These are phyloP conservation scores for Macrolepiota dolichaula DNA, from an alignment of 768 basidiomycete species.

Conservation along the genomic window DNA sequence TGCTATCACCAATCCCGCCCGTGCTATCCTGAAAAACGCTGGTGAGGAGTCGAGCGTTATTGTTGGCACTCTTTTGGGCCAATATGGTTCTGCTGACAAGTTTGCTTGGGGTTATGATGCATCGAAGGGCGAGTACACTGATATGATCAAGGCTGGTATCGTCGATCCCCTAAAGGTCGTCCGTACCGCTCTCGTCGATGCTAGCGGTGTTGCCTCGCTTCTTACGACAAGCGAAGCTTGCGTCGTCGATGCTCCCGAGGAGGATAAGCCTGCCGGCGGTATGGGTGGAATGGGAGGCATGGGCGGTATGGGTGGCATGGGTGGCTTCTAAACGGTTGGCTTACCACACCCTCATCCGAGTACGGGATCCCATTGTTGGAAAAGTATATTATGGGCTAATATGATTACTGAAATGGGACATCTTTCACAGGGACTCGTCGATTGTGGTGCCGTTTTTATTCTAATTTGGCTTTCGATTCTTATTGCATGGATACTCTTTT, in stretches of 20 bases:
- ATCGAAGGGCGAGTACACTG: slow-evolving; percentile 85
- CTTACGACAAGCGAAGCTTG: slow-evolving; percentile 92
- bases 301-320: slow-evolving; percentile 19
- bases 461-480: not conserved
- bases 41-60: slow-evolving; percentile 94
- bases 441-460: not conserved
- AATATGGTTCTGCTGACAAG: slow-evolving; percentile 71
- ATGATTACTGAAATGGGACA: not conserved
- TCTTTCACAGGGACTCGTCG: not conserved
- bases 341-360: not conserved
- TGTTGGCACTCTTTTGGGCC: slow-evolving; percentile 75
- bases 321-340: slow-evolving; percentile 18
- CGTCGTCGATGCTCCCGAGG: slow-evolving; percentile 88
- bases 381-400: slow-evolving; percentile 8
- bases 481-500: not conserved
- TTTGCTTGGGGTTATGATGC: slow-evolving; percentile 91
- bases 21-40: slow-evolving; percentile 89
- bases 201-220: slow-evolving; percentile 88
- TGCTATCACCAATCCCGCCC: slow-evolving; percentile 78
- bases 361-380: not conserved
- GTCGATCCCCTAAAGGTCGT: slow-evolving; percentile 97
- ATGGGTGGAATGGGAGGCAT: slow-evolving; percentile 35
- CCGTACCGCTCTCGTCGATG: slow-evolving; percentile 88
- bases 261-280: slow-evolving; percentile 50
- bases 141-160: slow-evolving; percentile 94